Evolutionary conservation across 345 rosid genomes (phyloP).

Genomic region (Acer yangbiense): DNA sequence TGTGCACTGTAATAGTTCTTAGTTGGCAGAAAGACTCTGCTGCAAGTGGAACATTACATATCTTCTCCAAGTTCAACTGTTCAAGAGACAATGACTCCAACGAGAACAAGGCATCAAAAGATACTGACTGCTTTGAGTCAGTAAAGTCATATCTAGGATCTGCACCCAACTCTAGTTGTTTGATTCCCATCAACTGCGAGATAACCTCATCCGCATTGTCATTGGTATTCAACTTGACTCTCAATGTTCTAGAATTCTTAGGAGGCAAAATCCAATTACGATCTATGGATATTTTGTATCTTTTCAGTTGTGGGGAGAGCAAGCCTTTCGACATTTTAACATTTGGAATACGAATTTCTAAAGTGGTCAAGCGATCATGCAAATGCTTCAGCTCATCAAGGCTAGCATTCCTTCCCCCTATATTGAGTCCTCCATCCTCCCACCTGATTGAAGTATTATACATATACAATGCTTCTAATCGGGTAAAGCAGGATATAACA

Average conservation of each 20-base stretch:
- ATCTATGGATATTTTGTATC: slow-evolving; percentile 21
- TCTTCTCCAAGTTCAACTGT: slow-evolving; percentile 10
- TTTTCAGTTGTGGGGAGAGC: slow-evolving; percentile 1
- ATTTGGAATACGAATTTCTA: slow-evolving; percentile 23
- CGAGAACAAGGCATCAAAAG: not conserved
- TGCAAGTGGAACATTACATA: slow-evolving; percentile 3
- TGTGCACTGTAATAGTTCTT: not conserved
- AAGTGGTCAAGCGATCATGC: not conserved
- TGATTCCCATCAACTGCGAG: not conserved
- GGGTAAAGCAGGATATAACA: slow-evolving; percentile 12
- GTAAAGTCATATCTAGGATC: slow-evolving; percentile 10
- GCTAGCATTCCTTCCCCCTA: slow-evolving; percentile 4
- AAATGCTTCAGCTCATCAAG: slow-evolving; percentile 16
- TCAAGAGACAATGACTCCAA: slow-evolving; percentile 18
- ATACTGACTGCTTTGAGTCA: not conserved
- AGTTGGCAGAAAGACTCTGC: slow-evolving; percentile 20
- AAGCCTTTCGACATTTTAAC: not conserved
- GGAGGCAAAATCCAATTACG: not conserved
- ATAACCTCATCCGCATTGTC: too few relatives aligned
- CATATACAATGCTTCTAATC: slow-evolving; percentile 26
- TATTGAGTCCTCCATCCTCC: slow-evolving; percentile 3
- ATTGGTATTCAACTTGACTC: slow-evolving; percentile 12
- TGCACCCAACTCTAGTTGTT: slow-evolving; percentile 7
- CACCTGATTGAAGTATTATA: not conserved
- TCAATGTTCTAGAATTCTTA: slow-evolving; percentile 11